Conservation (phyloP, 164 flowering plant genomes). For the Piper longum region DNA sequence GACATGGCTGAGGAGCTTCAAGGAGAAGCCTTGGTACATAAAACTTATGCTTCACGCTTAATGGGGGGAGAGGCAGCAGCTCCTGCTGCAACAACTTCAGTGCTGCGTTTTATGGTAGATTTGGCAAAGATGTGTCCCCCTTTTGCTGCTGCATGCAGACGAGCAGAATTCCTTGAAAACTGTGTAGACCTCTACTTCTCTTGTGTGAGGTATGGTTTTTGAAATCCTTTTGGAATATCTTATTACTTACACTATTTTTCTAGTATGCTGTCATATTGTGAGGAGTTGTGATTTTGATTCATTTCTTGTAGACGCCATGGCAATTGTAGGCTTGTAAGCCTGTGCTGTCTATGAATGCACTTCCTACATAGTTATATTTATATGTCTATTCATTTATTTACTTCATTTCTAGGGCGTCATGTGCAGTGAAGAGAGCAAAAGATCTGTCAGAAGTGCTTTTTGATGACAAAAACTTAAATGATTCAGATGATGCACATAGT, state of each 20-base stretch:
- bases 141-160: conserved; percentile 69
- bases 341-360: too few relatives aligned
- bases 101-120: conserved; percentile 96
- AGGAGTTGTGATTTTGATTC: not conserved
- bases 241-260: too few relatives aligned
- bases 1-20: conserved; percentile 92
- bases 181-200: conserved; percentile 91
- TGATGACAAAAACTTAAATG: conserved; percentile 62
- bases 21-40: conserved; percentile 98
- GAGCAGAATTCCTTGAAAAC: conserved; percentile 80
- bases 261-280: too few relatives aligned
- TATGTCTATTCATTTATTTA: not conserved
- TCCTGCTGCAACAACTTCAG: conserved; percentile 95
- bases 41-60: conserved; percentile 96
- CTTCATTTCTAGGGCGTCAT: conserved; percentile 55
- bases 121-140: conserved; percentile 91
- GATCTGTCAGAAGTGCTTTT: conserved; percentile 37
- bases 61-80: conserved; percentile 99
- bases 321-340: too few relatives aligned
- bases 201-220: conserved; percentile 60
- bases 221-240: not conserved
- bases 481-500: conserved; percentile 62
- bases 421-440: conserved; percentile 78
- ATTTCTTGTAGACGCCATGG: not conserved
- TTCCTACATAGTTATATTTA: too few relatives aligned